A percentile compares a stretch with the other conserved stretches of the same genome.
Evolutionary conservation across 345 rosid species (phyloP).

Genomic region (Arabis hirsuta): DNA sequence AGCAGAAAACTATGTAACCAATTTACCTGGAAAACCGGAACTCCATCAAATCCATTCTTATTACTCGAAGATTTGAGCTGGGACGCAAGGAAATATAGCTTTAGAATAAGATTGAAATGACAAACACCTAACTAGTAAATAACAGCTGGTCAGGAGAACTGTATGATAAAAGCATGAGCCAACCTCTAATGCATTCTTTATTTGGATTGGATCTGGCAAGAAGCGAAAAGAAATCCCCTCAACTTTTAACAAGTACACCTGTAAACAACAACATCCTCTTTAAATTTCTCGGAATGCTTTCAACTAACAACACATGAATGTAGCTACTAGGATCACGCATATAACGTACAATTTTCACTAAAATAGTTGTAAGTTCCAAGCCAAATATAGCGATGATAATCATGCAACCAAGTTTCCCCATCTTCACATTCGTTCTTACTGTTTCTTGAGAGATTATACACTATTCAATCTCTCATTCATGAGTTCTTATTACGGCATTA

Average conservation of each 20-base stretch:
- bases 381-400: not conserved
- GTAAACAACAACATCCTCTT: slow-evolving; percentile 26
- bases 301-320: slow-evolving; percentile 3
- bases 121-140: not conserved
- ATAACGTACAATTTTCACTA: not conserved
- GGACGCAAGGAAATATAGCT: slow-evolving; percentile 30
- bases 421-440: not conserved
- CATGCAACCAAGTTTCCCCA: not conserved
- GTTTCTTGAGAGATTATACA: not conserved
- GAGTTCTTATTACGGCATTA: not conserved
- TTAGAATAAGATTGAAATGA: slow-evolving; percentile 5
- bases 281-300: not conserved
- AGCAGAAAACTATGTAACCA: not conserved
- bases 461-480: not conserved
- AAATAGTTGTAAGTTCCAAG: not conserved
- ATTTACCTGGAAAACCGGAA: slow-evolving; percentile 93
- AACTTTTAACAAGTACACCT: slow-evolving; percentile 88
- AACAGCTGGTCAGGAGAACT: not conserved
- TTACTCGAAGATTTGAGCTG: slow-evolving; percentile 66
- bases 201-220: slow-evolving; percentile 91
- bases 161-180: slow-evolving; percentile 18
- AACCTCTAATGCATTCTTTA: slow-evolving; percentile 93
- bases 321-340: not conserved
- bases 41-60: slow-evolving; percentile 84
- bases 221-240: slow-evolving; percentile 96